These are phyloP conservation scores for Diaporthe eres DNA, from an alignment of 2,329 filamentous ascomycete genomes.

Conservation along the genomic window DNA sequence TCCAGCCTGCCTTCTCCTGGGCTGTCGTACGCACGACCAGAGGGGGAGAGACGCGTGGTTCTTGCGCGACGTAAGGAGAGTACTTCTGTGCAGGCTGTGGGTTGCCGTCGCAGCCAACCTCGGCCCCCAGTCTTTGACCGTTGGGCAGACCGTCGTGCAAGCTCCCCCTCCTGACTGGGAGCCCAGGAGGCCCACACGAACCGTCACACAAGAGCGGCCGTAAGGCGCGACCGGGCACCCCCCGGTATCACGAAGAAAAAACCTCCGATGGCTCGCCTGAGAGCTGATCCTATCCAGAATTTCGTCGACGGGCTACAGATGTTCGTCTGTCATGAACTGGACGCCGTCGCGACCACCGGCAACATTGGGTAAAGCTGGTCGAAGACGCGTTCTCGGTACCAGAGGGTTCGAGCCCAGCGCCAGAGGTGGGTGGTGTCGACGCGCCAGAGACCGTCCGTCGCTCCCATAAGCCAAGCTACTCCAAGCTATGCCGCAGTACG, in stretches of 20 bases:
- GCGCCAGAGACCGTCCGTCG: constrained; percentile 9
- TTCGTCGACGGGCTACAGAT: not conserved
- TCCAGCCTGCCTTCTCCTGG: not conserved
- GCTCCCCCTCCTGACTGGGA: not conserved
- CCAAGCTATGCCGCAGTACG: not conserved
- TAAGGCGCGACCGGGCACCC: constrained; percentile 5
- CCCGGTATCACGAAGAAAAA: constrained; percentile 5
- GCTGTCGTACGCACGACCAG: constrained; percentile 1
- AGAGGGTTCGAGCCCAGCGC: constrained; percentile 10
- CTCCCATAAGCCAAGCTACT: not conserved
- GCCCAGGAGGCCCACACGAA: not conserved
- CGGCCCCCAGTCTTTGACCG: not conserved
- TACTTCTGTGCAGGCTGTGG: not conserved
- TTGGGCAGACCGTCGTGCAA: not conserved
- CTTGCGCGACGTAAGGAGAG: constrained; percentile 18
- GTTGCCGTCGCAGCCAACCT: not conserved
- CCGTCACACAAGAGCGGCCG: constrained; percentile 10
- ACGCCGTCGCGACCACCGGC: not conserved
- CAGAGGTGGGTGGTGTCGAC: constrained; percentile 6
- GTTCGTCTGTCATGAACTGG: not conserved
- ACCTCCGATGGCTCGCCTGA: constrained; percentile 8
- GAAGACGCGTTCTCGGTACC: constrained; percentile 23
- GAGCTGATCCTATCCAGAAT: constrained; percentile 10
- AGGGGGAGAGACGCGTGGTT: constrained; percentile 20
- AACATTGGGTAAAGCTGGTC: constrained; percentile 4